A percentile compares a stretch with the other conserved stretches of the same genome.
Evolutionary conservation across 164 flowering plant species (phyloP).

Genomic region (Kalanchoe fedtschenkoi): DNA sequence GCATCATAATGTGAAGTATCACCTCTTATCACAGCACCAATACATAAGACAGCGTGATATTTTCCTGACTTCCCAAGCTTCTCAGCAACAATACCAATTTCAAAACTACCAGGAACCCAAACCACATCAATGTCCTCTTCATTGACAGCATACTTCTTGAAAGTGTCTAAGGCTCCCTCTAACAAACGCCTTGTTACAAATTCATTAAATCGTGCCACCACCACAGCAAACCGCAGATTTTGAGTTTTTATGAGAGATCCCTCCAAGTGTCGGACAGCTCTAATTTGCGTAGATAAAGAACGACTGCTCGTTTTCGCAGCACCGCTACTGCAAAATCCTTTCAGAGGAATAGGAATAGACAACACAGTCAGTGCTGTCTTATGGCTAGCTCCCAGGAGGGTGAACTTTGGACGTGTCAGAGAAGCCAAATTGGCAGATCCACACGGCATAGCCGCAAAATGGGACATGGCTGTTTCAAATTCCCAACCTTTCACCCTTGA

Average conservation of each 20-base stretch:
- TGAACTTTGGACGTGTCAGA: background rate
- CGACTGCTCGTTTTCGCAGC: conserved; percentile 8
- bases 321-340: background rate
- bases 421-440: background rate
- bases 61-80: conserved; percentile 68
- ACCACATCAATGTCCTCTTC: conserved; percentile 89
- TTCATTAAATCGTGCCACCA: conserved; percentile 89
- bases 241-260: conserved; percentile 25
- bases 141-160: conserved; percentile 62
- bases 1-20: conserved; percentile 98
- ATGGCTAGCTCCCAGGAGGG: background rate
- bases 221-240: conserved; percentile 33
- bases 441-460: background rate
- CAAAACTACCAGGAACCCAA: conserved; percentile 99
- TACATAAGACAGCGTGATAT: conserved; percentile 73
- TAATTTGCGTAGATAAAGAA: conserved; percentile 10
- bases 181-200: conserved; percentile 68
- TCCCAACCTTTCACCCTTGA: too few species aligned
- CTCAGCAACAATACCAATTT: conserved; percentile 71
- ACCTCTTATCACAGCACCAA: conserved; percentile 98
- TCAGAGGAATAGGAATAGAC: background rate
- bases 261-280: conserved; percentile 27
- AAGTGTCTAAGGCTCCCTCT: conserved; percentile 88
- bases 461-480: background rate
- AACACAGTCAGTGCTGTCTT: background rate